Conservation (phyloP, 805 yeast species). For the Cyberlindnera suaveolens region DNA sequence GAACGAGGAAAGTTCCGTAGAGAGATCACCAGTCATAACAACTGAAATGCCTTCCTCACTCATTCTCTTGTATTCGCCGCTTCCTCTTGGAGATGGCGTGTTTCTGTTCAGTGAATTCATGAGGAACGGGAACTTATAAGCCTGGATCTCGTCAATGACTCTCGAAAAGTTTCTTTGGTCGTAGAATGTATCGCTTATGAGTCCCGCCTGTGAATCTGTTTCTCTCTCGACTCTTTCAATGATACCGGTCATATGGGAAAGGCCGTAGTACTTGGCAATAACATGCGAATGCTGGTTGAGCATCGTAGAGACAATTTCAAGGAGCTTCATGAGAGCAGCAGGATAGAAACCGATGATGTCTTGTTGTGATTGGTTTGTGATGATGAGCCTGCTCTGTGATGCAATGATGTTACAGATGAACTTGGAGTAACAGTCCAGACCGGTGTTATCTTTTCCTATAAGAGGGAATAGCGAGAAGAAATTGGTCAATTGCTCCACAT, state of each 20-base stretch:
- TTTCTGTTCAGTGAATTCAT: conserved; percentile 9
- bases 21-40: conserved; percentile 58
- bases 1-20: conserved; percentile 68
- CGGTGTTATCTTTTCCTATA: conserved; percentile 63
- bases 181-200: conserved; percentile 79
- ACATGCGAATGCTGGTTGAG: conserved; percentile 81
- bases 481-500: conserved; percentile 65
- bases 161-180: conserved; percentile 62
- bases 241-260: conserved; percentile 53
- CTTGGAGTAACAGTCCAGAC: conserved; percentile 74
- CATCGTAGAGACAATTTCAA: conserved; percentile 80
- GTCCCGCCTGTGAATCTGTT: conserved; percentile 87
- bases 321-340: conserved; percentile 55
- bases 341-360: conserved; percentile 49
- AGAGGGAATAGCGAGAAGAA: conserved; percentile 86
- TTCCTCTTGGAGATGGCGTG: conserved; percentile 19
- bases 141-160: conserved; percentile 45
- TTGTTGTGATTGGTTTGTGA: conserved; percentile 38
- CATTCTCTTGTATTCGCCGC: conserved; percentile 25
- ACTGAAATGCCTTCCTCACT: conserved; percentile 41
- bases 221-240: conserved; percentile 75
- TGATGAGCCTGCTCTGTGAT: conserved; percentile 64
- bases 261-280: conserved; percentile 68
- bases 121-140: conserved; percentile 45
- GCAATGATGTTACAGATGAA: conserved; percentile 84